Base-by-base conservation (phyloP, 1,284 basidiomycete genomes). In the Lignosus rhinocerotis region DNA sequence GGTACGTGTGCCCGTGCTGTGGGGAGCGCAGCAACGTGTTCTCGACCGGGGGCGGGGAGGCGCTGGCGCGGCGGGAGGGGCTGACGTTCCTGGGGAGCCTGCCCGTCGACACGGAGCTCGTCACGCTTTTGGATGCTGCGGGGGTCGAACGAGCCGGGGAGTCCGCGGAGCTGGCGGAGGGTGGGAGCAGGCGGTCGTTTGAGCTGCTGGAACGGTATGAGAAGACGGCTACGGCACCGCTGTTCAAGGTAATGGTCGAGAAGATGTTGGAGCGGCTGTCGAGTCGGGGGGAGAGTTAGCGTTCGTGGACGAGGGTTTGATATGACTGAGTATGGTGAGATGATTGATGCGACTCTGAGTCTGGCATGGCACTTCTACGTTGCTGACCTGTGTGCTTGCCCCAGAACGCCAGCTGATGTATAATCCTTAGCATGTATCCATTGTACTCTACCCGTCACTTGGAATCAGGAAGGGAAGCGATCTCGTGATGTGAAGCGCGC, bases 1-100 rank as follows among this genome's bases (percentile, higher is more conserved):
- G 97, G 42, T 99, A 98, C 76, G 92, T 93, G 10, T 99, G 97
- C 70, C 96, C 96, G 21, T 95, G 93, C 70, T 96, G 93, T 68
- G 90, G 91, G 25, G 95, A 98, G 73, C 83, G 98, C 65, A 94
- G 89, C 75, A 94, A 97, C 70, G 87, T 97, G 51, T 99, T 98
- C 76, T 97, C 96, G 6, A 92, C 87, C 10, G 95, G 95, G 11
- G 97, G 97, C 2, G 97, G 96, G 0, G 85, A 91, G 75, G 88
- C 87, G 67, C 87, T 96, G 86, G 93, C 94, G 0, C 76, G 80
- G 62, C 80, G 83, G 45, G 92, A 96, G 72, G 81, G 78, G 7
- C 70, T 98, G 30, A 74, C 73, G 46, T 98, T 97, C 72, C 77
- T 99, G 55, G 97, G 97, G 2, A 84, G 92, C 49, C 81, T 99